These are phyloP conservation scores for Colletotrichum abscissum DNA, from an alignment of 2,329 filamentous ascomycete genomes.

Conservation along the genomic window DNA sequence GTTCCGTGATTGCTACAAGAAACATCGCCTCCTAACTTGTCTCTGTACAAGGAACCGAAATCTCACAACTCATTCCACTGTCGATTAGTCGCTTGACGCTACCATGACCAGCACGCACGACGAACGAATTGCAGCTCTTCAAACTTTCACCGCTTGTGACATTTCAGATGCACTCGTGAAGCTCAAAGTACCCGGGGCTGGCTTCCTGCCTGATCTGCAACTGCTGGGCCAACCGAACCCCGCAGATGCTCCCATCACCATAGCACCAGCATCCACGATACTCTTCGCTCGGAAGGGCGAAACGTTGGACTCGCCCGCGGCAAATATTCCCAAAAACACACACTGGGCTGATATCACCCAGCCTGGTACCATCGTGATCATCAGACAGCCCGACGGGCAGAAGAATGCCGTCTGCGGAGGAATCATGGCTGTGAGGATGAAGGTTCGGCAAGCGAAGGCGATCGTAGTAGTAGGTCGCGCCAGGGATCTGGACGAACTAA, in stretches of 20 bases:
- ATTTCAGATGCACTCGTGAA: constrained; percentile 80
- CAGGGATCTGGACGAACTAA: constrained; percentile 73
- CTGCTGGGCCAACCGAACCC: constrained; percentile 45
- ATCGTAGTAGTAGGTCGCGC: constrained; percentile 77
- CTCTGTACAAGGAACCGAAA: not conserved
- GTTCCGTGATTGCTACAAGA: not conserved
- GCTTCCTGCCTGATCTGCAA: constrained; percentile 71
- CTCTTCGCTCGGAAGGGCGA: constrained; percentile 70
- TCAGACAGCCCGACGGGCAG: constrained; percentile 74
- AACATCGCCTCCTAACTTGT: not conserved
- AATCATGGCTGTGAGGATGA: constrained; percentile 79
- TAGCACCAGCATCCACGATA: constrained; percentile 70
- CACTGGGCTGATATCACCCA: constrained; percentile 77
- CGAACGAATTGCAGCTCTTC: constrained; percentile 41
- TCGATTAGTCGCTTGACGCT: not conserved
- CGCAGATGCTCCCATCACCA: constrained; percentile 43
- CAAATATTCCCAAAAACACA: constrained; percentile 66
- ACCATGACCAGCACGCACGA: constrained; percentile 37
- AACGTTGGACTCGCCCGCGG: constrained; percentile 44
- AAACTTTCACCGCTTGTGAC: constrained; percentile 62
- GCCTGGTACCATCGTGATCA: constrained; percentile 70
- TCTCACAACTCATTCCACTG: not conserved
- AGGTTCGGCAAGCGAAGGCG: constrained; percentile 67
- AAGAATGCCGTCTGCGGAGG: constrained; percentile 80
- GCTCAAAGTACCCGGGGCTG: constrained; percentile 73